Evolutionary conservation across 129 eudicot species (phyloP).

Genomic region (Sambucus nigra): DNA sequence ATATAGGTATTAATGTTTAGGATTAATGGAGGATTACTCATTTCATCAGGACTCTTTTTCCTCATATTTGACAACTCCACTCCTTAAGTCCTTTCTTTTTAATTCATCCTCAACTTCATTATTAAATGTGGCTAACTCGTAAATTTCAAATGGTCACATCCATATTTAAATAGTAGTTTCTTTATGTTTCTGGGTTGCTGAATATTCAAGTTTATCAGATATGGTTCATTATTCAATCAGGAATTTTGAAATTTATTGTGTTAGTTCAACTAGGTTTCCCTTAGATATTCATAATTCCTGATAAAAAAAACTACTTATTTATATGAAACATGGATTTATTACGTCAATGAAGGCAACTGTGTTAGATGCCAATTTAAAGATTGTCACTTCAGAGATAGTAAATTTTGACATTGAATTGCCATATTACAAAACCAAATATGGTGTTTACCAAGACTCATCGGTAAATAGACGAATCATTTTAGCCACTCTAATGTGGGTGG

Average conservation of each 20-base stretch:
- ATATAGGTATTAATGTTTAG: too few relatives aligned
- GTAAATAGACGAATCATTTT: conserved; percentile 73
- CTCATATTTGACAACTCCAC: conserved; percentile 84
- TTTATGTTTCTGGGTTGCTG: neutral
- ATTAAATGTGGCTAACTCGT: neutral
- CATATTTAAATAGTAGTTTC: neutral
- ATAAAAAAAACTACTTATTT: neutral
- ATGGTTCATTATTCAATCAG: neutral
- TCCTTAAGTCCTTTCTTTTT: conserved; percentile 36
- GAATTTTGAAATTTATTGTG: neutral
- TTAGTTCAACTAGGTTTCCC: neutral
- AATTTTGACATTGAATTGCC: conserved; percentile 75
- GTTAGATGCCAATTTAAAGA: conserved; percentile 60
- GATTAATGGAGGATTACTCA: conserved; percentile 52
- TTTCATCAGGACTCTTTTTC: conserved; percentile 68
- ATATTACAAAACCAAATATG: conserved; percentile 86
- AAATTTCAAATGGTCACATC: neutral
- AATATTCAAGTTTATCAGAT: neutral
- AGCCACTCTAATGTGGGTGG: conserved; percentile 93
- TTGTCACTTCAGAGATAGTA: conserved; percentile 45
- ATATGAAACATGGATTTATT: conserved; percentile 2
- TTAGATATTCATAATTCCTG: neutral
- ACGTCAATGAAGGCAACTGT: conserved; percentile 92
- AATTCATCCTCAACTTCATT: neutral
- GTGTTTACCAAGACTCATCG: conserved; percentile 67